Evolutionary conservation across 1,284 basidiomycete species (phyloP), one percentile per base, ranked within the genome.

Genomic region (Ceratorhiza oryzae-sativae): DNA sequence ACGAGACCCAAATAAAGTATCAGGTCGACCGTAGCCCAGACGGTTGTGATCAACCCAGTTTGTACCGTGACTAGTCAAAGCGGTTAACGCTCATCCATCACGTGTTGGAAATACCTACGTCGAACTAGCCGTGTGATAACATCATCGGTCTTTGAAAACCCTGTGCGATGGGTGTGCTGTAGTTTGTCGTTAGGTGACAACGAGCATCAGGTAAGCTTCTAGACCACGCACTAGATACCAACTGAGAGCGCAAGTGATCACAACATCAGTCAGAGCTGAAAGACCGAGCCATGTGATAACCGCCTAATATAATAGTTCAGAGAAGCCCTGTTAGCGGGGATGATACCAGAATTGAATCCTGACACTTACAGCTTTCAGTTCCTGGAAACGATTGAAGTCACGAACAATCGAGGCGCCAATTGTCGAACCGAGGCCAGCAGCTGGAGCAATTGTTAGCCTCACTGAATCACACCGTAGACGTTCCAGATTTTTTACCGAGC

Each of bases 41-140:
- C 12, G 1, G 80, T 74, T 0, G 82, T 83, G 30, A 82, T 41
- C 23, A 80, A 60, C 8, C 82, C 81, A 1, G 81, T 82, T 68
- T 82, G 81, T 9, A 84, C 77, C 1, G 83, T 80, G 49, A 82
- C 83, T 80, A 74, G 25, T 41, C 36, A 4, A 12, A 23, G 27
- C 27, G 9, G 18, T 49, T 25, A 71, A 74, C 58, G 10, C 15
- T 25, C 49, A 23, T 58, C 6, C n/a, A 3, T 4, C 42, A 45
- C 34, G 15, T 56, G 9, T 15, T 15, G 8, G 12, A 30, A 23
- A 25, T 20, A 18, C 15, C 13, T 5, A 85, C 85, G 63, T 71
- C 83, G 78, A 56, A 85, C 84, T 60, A 86, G 83, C 56, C 77
- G 79, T 75, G 81, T 80, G 30, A 82, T 77, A 27, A 80, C 73